These are phyloP conservation scores for Solanum sejunctum DNA, from an alignment of 257 asterid species.

Conservation along the genomic window DNA sequence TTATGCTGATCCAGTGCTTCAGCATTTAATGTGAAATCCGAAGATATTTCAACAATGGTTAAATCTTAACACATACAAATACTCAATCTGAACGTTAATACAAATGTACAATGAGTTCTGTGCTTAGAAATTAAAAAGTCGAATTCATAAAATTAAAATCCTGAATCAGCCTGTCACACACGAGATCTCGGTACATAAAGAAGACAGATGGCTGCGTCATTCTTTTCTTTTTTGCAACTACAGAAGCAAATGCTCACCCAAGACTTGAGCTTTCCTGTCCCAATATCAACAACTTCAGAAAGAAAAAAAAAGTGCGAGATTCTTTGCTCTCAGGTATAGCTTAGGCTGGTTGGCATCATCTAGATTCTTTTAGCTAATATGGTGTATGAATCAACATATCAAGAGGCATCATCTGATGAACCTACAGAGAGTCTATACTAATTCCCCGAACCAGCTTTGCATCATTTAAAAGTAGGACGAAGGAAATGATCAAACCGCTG, in stretches of 20 bases:
- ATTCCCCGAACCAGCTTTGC: neutral
- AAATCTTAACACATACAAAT: neutral
- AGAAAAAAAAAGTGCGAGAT: neutral
- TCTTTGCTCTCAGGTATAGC: neutral
- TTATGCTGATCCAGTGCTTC: neutral
- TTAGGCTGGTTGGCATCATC: neutral
- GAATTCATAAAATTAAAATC: neutral
- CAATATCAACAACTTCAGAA: neutral
- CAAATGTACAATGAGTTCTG: neutral
- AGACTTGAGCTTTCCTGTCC: neutral
- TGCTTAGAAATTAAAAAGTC: neutral
- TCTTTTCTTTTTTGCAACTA: neutral
- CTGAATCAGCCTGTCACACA: neutral
- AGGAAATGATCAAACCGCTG: neutral
- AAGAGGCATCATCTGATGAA: neutral
- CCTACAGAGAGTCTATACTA: neutral
- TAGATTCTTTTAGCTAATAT: neutral
- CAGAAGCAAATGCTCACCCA: neutral
- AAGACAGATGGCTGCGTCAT: neutral
- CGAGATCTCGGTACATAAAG: neutral
- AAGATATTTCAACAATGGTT: neutral
- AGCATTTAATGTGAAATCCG: neutral
- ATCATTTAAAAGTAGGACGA: neutral
- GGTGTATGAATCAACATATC: neutral
- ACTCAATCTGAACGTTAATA: too few relatives aligned